Conservation (phyloP, 495 filamentous ascomycete species). For the Margaritispora aquatica region DNA sequence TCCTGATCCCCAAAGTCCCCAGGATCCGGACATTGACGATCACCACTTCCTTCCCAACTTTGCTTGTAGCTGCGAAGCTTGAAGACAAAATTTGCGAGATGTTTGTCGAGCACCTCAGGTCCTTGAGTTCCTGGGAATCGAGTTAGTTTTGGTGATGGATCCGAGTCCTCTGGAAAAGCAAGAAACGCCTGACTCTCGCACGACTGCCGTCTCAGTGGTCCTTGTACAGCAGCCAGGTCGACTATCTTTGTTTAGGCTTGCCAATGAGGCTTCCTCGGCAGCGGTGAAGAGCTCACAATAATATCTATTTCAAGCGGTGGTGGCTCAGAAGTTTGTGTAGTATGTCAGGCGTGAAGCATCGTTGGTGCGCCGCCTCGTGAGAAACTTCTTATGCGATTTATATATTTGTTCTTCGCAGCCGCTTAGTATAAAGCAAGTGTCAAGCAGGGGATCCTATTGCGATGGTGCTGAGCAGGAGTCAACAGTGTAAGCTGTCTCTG, state of each 20-base stretch:
- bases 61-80: slow-evolving; percentile 28
- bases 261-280: slow-evolving; percentile 17
- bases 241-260: slow-evolving; percentile 16
- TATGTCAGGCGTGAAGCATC: slow-evolving; percentile 19
- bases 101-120: slow-evolving; percentile 19
- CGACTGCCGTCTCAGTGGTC: slow-evolving; percentile 17
- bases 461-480: background rate
- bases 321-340: slow-evolving; percentile 7
- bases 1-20: slow-evolving; percentile 49
- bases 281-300: slow-evolving; percentile 12
- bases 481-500: background rate
- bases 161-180: slow-evolving; percentile 12
- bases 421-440: slow-evolving; percentile 17
- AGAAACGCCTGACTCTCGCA: slow-evolving; percentile 17
- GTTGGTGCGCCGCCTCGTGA: slow-evolving; percentile 10
- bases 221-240: slow-evolving; percentile 27
- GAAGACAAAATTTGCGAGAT: slow-evolving; percentile 23
- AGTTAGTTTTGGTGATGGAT: slow-evolving; percentile 11
- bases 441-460: background rate
- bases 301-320: slow-evolving; percentile 15
- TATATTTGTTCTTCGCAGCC: slow-evolving; percentile 14
- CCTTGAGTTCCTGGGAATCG: slow-evolving; percentile 13
- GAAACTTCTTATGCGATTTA: background rate
- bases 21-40: slow-evolving; percentile 48
- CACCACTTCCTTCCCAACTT: slow-evolving; percentile 29